Evolutionary conservation across 306 rosid genomes (phyloP), one percentile per base, ranked within the genome.

Genomic region (Quercus rubra): DNA sequence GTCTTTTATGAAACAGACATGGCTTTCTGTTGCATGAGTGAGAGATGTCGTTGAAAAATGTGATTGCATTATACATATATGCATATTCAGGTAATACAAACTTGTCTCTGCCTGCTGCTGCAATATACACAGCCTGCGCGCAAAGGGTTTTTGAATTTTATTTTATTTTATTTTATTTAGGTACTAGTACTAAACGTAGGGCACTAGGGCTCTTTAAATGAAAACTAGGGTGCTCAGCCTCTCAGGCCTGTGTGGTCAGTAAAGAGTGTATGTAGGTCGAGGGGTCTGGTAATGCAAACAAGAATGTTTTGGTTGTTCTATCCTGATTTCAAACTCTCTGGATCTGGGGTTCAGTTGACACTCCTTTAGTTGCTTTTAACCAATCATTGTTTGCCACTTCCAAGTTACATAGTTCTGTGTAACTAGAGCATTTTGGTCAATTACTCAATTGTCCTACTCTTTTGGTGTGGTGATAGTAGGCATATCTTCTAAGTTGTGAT

Each of bases 301-400:
- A 89, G 92, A 92, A 90, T 89, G 95, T 87, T 90, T 89, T 89
- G 85, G 89, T 85, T 84, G 68, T 79, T 85, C 87, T 80, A 80
- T 80, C 83, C 27, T 35, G 10, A 70, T 67, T 58, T 78, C 81
- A 23, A 81, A 52, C 77, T 55, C 31, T 28, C 38, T 73, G 43
- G 46, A 14, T 73, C 71, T 46, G 49, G 27, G 7, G 7, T 80
- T 80, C 66, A 43, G 59, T 43, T 64, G 71, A 12, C 17, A 66
- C 75, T 78, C 75, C 78, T 72, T 58, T 79, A 70, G 81, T 81
- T 85, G 81, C 79, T 80, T 74, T 4, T 35, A 75, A 82, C 88
- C 89, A 83, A 83, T 87, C 81, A 81, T 77, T 20, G 10, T 57
- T 76, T 58, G 61, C 72, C 61, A 70, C 59, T 73, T 74, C 41